A percentile compares a stretch with the other conserved stretches of the same genome.
Evolutionary conservation across 345 rosid species (phyloP).

Genomic region (Arabis alpina): DNA sequence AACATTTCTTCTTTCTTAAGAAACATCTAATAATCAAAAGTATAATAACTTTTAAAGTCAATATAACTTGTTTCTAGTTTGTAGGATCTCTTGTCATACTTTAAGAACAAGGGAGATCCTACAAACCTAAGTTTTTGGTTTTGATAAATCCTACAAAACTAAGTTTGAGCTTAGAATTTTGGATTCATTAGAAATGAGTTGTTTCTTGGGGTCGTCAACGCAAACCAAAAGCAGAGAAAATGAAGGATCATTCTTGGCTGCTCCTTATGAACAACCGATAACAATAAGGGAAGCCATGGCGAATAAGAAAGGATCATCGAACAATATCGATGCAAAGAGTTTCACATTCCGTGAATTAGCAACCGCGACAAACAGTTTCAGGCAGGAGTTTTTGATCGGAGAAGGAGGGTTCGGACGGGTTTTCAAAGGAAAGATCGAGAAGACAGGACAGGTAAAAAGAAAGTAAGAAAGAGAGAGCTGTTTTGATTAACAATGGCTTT

Average conservation of each 20-base stretch:
- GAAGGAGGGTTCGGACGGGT: constrained; percentile 95
- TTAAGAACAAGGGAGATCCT: too few relatives aligned
- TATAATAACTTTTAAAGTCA: neutral
- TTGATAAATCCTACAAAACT: constrained; percentile 8
- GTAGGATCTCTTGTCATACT: constrained; percentile 4
- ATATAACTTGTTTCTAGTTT: neutral
- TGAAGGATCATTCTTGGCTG: constrained; percentile 23
- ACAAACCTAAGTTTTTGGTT: constrained; percentile 13
- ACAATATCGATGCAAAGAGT: constrained; percentile 57
- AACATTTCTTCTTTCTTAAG: neutral
- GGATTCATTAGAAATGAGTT: constrained; percentile 23
- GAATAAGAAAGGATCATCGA: constrained; percentile 26
- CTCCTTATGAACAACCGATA: constrained; percentile 14
- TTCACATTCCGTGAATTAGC: constrained; percentile 87
- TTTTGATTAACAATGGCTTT: neutral
- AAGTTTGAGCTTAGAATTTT: constrained; percentile 1
- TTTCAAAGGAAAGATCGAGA: constrained; percentile 72
- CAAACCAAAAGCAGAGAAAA: constrained; percentile 23
- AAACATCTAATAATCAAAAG: neutral
- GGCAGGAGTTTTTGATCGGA: constrained; percentile 76
- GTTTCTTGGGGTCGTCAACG: constrained; percentile 21
- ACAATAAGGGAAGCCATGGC: constrained; percentile 22
- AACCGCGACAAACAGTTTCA: constrained; percentile 72
- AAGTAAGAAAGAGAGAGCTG: neutral
- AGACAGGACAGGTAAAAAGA: constrained; percentile 61